A percentile compares a stretch with the other conserved stretches of the same genome.
Conservation (phyloP, 2,329 filamentous ascomycete genomes). For the Verticillium zaregamsianum region DNA sequence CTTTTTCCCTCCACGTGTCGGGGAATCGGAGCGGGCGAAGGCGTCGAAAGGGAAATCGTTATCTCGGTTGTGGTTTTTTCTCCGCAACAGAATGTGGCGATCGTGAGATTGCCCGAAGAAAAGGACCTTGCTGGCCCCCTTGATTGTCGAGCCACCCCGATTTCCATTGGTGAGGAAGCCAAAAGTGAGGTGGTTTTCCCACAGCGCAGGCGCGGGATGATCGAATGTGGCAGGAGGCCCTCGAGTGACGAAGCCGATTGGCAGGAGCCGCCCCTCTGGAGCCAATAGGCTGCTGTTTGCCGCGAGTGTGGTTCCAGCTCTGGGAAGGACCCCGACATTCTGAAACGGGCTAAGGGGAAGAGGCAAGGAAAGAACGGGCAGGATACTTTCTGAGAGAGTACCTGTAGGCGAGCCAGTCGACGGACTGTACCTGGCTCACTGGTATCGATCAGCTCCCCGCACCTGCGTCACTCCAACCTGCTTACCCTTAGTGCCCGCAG, state of each 20-base stretch:
- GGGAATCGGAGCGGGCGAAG: not conserved
- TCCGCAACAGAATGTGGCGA: not conserved
- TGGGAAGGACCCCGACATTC: conserved; percentile 1
- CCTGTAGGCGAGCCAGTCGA: too few relatives aligned
- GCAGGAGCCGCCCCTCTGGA: not conserved
- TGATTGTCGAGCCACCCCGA: not conserved
- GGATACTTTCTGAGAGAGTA: not conserved
- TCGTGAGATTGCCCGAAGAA: not conserved
- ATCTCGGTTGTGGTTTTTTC: not conserved
- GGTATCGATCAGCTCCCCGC: not conserved
- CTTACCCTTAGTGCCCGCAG: not conserved
- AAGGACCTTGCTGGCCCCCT: not conserved
- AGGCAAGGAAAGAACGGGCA: not conserved
- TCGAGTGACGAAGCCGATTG: not conserved
- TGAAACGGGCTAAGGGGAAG: conserved; percentile 1
- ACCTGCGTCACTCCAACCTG: not conserved
- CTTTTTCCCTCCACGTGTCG: not conserved
- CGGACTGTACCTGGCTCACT: too few relatives aligned
- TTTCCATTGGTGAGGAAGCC: not conserved
- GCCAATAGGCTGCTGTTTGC: not conserved
- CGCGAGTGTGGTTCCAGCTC: not conserved
- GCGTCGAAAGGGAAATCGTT: not conserved
- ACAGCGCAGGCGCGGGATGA: not conserved
- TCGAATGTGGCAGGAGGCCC: not conserved
- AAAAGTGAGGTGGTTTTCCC: not conserved